Percentiles rank a stretch among this genome's conserved stretches.
Conservation (phyloP, 768 basidiomycete species). For the Tubosaeta brunneosetosa region DNA sequence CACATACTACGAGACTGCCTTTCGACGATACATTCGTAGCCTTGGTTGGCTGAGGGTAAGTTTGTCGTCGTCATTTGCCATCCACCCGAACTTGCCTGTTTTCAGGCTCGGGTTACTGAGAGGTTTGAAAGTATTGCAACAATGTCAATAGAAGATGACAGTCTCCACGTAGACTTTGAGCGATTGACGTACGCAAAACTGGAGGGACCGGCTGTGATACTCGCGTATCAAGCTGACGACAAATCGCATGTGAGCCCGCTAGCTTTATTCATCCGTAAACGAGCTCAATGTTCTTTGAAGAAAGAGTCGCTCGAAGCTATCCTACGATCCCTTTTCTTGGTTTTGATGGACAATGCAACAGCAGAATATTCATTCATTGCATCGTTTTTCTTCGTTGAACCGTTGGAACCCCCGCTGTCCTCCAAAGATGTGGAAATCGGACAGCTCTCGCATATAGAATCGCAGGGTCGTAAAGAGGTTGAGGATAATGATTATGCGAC, state of each 20-base stretch:
- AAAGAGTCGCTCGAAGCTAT: conserved; percentile 82
- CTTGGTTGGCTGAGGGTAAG: conserved; percentile 73
- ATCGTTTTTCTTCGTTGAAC: conserved; percentile 64
- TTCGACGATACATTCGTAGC: conserved; percentile 82
- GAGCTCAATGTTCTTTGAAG: conserved; percentile 35
- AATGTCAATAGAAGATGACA: conserved; percentile 39
- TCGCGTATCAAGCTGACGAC: conserved; percentile 88
- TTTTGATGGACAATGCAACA: conserved; percentile 92
- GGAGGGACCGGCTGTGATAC: conserved; percentile 74
- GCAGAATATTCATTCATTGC: conserved; percentile 88
- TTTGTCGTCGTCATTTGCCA: background rate
- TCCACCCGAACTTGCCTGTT: background rate
- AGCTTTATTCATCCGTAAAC: background rate
- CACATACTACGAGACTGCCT: conserved; percentile 93
- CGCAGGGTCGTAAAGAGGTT: conserved; percentile 37
- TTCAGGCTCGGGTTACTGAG: conserved; percentile 63
- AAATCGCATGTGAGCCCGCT: conserved; percentile 70
- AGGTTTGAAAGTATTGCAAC: conserved; percentile 61
- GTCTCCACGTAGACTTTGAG: conserved; percentile 41
- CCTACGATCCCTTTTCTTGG: conserved; percentile 79
- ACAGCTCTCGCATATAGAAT: conserved; percentile 36
- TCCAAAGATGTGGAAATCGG: conserved; percentile 33
- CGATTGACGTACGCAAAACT: conserved; percentile 66
- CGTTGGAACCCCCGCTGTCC: conserved; percentile 22
- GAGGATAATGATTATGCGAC: conserved; percentile 40